phyloP scores from a whole-genome alignment of 345 rosid species.

The Pugionium cornutum region DNA sequence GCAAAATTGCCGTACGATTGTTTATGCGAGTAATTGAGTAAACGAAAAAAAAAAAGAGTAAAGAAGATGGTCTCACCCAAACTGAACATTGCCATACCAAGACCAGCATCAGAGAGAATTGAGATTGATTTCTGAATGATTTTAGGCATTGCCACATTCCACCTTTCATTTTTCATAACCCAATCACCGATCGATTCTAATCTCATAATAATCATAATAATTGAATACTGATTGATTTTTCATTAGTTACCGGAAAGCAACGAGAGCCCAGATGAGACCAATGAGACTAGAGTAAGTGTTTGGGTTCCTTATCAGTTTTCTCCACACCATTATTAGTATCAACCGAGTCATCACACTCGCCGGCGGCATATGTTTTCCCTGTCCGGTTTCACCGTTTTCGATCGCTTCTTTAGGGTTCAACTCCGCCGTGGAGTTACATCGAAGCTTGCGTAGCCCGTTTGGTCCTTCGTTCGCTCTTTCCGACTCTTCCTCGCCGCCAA shows the following conservation, averaged over 20 bases:
- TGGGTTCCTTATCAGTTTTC: conserved; percentile 88
- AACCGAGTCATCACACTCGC: conserved; percentile 90
- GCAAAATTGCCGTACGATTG: conserved; percentile 26
- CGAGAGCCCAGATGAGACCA: conserved; percentile 87
- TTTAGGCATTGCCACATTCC: conserved; percentile 75
- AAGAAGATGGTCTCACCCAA: conserved; percentile 56
- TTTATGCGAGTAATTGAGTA: neutral
- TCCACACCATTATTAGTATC: conserved; percentile 91
- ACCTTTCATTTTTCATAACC: conserved; percentile 28
- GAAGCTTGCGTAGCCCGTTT: conserved; percentile 50
- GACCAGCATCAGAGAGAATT: conserved; percentile 89
- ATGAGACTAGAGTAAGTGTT: conserved; percentile 89
- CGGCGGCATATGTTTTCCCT: conserved; percentile 78
- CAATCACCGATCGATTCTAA: neutral
- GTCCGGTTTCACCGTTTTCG: conserved; percentile 42
- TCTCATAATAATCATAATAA: neutral
- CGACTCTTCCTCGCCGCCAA: conserved; percentile 49
- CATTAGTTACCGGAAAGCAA: conserved; percentile 57
- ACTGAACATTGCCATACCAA: conserved; percentile 99
- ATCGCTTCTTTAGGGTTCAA: conserved; percentile 62
- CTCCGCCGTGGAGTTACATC: conserved; percentile 68
- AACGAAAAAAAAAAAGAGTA: neutral
- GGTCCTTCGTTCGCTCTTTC: conserved; percentile 50
- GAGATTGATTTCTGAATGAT: conserved; percentile 68
- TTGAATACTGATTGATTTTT: neutral